Base-by-base conservation (phyloP, 2,329 filamentous ascomycete genomes). In the Fusarium sp. region DNA sequence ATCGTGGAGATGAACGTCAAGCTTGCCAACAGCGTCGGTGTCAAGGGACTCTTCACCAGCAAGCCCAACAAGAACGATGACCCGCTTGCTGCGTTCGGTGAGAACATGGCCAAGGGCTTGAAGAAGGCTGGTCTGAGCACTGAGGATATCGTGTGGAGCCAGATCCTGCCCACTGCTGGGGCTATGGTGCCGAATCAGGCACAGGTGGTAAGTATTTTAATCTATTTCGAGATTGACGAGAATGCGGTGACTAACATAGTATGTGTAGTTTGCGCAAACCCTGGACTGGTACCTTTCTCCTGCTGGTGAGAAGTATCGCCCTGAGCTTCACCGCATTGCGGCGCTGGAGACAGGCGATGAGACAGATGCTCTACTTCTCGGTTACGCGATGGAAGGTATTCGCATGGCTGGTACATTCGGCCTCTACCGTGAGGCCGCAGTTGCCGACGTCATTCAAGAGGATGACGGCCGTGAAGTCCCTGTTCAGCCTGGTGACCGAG, bases 361-460 rank as follows among this genome's bases (percentile, higher is more conserved):
- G 68, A 86, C 85, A 0, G 90, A 94, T 68, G 84, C 88, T 2
- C 81, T 87, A 34, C 83, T 95, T 4, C 84, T 91, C 2, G 90
- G 89, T 42, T 94, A 93, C 76, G 89, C 88, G 45, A 85, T 91
- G 83, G 93, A 93, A 79, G 92, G 89, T 18, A 86, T 92, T 59
- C 89, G 92, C 42, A 83, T 95, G 56, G 88, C 89, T 6, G 88
- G 89, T 14, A 88, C 87, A 0, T 88, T 89, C 22, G 86, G 87
- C 12, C 83, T 89, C 3, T 90, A 88, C 81, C 88, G 90, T 42
- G 81, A 88, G 59, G 87, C 86, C 4, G 79, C 83, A 1, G 78
- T 75, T 0, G 75, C 80, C 20, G 83, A 86, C 52, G 81, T 81
- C 3, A 83, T 87, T 49, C 63, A 79, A 34, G 82, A 89, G 51